Evolutionary conservation across 148 eudicot species (phyloP).

Genomic region (Amaranthus palmeri): DNA sequence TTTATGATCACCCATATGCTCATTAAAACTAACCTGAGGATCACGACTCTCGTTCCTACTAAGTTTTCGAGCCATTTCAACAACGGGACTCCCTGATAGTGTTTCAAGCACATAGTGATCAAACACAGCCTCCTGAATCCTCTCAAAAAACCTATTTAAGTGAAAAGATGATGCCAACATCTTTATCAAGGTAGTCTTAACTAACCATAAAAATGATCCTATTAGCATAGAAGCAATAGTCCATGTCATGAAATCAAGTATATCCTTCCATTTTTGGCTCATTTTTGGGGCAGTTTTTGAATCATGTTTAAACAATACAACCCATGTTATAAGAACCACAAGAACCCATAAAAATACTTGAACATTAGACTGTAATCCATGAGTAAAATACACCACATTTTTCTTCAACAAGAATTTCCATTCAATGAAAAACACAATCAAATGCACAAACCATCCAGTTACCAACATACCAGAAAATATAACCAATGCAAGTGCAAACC

Average conservation of each 20-base stretch:
- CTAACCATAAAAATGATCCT: constrained; percentile 59
- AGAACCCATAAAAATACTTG: constrained; percentile 62
- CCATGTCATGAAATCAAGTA: constrained; percentile 46
- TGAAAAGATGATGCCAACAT: constrained; percentile 80
- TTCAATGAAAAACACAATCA: constrained; percentile 65
- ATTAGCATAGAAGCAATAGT: constrained; percentile 47
- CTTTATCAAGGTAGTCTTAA: constrained; percentile 67
- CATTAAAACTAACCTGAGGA: constrained; percentile 36
- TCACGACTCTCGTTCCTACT: constrained; percentile 31
- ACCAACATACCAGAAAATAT: constrained; percentile 68
- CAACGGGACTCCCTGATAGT: constrained; percentile 62
- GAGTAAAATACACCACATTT: constrained; percentile 76
- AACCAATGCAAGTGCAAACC: constrained; percentile 61
- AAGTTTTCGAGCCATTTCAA: constrained; percentile 31
- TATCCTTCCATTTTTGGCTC: background rate
- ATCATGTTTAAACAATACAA: constrained; percentile 37
- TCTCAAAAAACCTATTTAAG: constrained; percentile 62
- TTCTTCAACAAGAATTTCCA: constrained; percentile 58
- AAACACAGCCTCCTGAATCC: constrained; percentile 72
- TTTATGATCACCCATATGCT: constrained; percentile 25
- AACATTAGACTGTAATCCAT: constrained; percentile 65
- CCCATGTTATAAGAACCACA: constrained; percentile 68
- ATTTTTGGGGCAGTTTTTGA: background rate
- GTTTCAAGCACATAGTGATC: constrained; percentile 69
- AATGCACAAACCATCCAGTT: constrained; percentile 54